Evolutionary conservation across 2,329 filamentous ascomycete genomes (phyloP).

Genomic region (Phyllosticta citribraziliensis): DNA sequence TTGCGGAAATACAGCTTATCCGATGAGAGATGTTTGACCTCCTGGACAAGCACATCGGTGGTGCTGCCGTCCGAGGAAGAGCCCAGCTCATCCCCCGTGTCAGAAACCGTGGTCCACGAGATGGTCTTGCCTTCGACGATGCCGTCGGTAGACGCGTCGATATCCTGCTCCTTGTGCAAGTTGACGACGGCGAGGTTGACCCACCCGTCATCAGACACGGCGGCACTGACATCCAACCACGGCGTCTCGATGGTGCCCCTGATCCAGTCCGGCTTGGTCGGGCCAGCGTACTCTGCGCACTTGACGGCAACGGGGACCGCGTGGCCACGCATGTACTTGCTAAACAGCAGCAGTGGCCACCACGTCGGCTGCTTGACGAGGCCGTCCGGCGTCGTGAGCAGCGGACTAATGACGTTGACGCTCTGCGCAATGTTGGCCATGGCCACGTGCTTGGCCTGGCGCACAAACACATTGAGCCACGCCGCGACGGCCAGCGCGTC

Average conservation of each 20-base stretch:
- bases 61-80: neutral
- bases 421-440: slow-evolving; percentile 74
- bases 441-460: slow-evolving; percentile 59
- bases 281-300: slow-evolving; percentile 54
- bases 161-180: slow-evolving; percentile 49
- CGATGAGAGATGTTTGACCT: slow-evolving; percentile 54
- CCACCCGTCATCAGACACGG: slow-evolving; percentile 48
- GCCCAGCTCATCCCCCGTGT: slow-evolving; percentile 51
- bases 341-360: slow-evolving; percentile 64
- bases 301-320: slow-evolving; percentile 58
- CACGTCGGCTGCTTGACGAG: slow-evolving; percentile 63
- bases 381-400: slow-evolving; percentile 59
- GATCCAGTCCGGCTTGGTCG: slow-evolving; percentile 57
- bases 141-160: slow-evolving; percentile 51
- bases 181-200: slow-evolving; percentile 66
- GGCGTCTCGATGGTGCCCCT: slow-evolving; percentile 56
- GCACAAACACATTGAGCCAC: slow-evolving; percentile 68
- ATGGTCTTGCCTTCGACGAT: slow-evolving; percentile 22
- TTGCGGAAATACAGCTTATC: slow-evolving; percentile 57
- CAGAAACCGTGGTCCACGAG: slow-evolving; percentile 37
- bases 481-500: slow-evolving; percentile 66
- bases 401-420: slow-evolving; percentile 67
- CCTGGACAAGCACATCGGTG: slow-evolving; percentile 32
- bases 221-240: slow-evolving; percentile 59
- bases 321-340: slow-evolving; percentile 62